Conservation (phyloP, 2,329 filamentous ascomycete species). For the Colletotrichum viniferum region DNA sequence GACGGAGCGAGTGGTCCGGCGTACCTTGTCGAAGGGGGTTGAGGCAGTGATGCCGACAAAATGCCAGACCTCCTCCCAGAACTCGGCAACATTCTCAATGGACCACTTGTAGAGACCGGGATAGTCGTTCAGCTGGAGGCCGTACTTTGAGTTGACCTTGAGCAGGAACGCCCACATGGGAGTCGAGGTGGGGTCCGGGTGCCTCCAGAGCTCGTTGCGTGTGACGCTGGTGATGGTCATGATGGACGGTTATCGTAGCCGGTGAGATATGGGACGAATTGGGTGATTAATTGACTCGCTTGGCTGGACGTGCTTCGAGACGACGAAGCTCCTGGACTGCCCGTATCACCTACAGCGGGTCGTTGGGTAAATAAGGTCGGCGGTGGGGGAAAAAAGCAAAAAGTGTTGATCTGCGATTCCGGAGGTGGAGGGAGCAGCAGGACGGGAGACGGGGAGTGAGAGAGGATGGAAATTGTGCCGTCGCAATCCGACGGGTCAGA, state of each 20-base stretch:
- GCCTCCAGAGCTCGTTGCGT: conserved; percentile 69
- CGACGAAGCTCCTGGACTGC: neutral
- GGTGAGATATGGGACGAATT: neutral
- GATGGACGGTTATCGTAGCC: neutral
- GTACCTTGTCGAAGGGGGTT: conserved; percentile 62
- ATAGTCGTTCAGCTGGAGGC: conserved; percentile 68
- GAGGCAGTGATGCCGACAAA: conserved; percentile 79
- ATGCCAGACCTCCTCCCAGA: conserved; percentile 88
- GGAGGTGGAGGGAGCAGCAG: conserved; percentile 4
- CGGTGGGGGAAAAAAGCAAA: neutral
- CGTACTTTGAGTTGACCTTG: conserved; percentile 70
- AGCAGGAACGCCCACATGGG: conserved; percentile 76
- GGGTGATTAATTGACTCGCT: neutral
- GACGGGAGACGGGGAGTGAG: neutral
- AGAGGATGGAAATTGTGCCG: conserved; percentile 16
- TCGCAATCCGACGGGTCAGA: conserved; percentile 19
- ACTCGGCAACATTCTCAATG: conserved; percentile 72
- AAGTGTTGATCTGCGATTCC: neutral
- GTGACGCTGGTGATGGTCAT: conserved; percentile 19
- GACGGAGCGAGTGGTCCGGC: neutral
- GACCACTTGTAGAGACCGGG: conserved; percentile 86
- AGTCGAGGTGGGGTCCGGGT: conserved; percentile 69
- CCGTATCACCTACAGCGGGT: neutral
- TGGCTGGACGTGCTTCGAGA: neutral
- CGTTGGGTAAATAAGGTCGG: neutral